Evolutionary conservation across 140 eudicot species (phyloP).

Genomic region (Flaveria floridana): DNA sequence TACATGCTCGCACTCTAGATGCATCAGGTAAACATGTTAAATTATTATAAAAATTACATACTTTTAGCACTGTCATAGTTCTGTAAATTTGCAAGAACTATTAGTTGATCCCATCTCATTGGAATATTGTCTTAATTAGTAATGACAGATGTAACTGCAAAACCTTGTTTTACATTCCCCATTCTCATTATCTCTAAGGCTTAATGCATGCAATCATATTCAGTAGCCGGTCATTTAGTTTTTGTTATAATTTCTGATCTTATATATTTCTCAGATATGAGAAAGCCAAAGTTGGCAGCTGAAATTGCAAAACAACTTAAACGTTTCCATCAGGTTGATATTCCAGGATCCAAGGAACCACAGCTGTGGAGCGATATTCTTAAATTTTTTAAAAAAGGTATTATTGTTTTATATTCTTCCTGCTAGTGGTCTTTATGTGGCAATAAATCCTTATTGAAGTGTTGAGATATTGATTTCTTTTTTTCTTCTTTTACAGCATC

Average conservation of each 20-base stretch:
- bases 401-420: not conserved
- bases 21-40: slow-evolving; percentile 48
- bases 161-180: not conserved
- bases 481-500: slow-evolving; percentile 62
- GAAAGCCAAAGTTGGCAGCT: slow-evolving; percentile 63
- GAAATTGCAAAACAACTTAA: slow-evolving; percentile 86
- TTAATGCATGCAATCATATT: not conserved
- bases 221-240: not conserved
- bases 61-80: not conserved
- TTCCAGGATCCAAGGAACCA: slow-evolving; percentile 85
- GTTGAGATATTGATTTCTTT: slow-evolving; percentile 20
- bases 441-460: not conserved
- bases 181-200: not conserved
- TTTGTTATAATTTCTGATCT: slow-evolving; percentile 8
- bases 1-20: slow-evolving; percentile 74
- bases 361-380: slow-evolving; percentile 78
- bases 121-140: not conserved
- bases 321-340: slow-evolving; percentile 69
- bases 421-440: slow-evolving; percentile 16
- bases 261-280: slow-evolving; percentile 57
- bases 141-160: not conserved
- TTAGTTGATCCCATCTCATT: not conserved
- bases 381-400: slow-evolving; percentile 63
- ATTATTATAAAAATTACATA: not conserved
- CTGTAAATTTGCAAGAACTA: not conserved